Base-by-base conservation (phyloP, 2,329 filamentous ascomycete species). In the Phialophora chinensis region DNA sequence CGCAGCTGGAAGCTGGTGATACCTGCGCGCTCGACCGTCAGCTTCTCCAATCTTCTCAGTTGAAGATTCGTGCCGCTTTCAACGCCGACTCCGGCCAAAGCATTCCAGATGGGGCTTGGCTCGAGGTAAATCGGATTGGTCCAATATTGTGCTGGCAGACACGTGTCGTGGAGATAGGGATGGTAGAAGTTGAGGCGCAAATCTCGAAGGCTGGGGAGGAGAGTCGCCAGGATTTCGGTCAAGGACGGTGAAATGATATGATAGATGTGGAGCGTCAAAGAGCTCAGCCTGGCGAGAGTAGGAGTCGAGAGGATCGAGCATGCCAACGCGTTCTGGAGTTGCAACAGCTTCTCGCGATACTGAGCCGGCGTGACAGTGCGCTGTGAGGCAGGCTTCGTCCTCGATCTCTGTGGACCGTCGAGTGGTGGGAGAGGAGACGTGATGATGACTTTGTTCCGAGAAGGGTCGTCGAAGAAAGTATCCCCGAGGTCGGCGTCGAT, bases 131-230 rank as follows among this genome's bases (percentile, higher is more conserved):
- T 65, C 12, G 72, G 71, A 49, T 71, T 62, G 6, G 70, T 66
- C 77, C 77, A 78, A 35, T 74, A 73, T 7, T 63, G 72, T 6
- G 73, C 71, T 42, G 73, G 72, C 38, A 77, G 72, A 27, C 69
- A 68, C 3, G 72, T 69, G 42, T 77, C 75, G 44, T 77, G 73
- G 35, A 78, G 72, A 44, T 77, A 75, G 2, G 72, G 73, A 66
- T 78, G 77, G 47, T 74, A 74, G 63, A 78, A 77, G 27, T 75
- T 75, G 56, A 79, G 69, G 12, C 73, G 74, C n/a, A 79, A 71
- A 64, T 76, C 72, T 5, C 72, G 73, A 50, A 79, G 69, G 49
- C 66, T 67, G n/a, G 76, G 73, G 12, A 76, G 73, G 12, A 73
- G 66, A 4, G 66, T 60, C 58, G 76, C 73, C n/a, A 79, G 66